These are phyloP conservation scores for Candida bentonensis DNA, from an alignment of 805 yeast genomes.

Conservation along the genomic window DNA sequence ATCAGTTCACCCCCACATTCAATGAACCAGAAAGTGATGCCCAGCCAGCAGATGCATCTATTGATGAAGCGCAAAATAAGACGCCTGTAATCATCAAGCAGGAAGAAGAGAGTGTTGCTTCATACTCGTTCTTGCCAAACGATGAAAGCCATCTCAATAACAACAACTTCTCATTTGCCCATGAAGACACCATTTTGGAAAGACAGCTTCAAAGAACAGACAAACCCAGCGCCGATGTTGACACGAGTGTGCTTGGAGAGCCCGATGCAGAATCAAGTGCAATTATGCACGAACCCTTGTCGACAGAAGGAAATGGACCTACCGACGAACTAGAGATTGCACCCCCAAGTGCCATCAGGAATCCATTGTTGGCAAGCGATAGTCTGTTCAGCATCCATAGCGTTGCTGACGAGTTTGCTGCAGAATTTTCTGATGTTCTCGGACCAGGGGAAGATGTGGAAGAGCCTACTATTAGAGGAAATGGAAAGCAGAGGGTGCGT, in stretches of 20 bases:
- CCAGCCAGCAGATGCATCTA: neutral
- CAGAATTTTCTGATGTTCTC: conserved; percentile 9
- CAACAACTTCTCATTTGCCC: neutral
- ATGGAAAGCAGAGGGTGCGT: neutral
- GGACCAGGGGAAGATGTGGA: neutral
- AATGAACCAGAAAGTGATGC: neutral
- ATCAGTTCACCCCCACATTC: neutral
- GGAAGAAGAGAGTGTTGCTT: neutral
- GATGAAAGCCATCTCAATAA: neutral
- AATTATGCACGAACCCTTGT: neutral
- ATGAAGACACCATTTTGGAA: neutral
- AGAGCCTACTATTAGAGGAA: neutral
- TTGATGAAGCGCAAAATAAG: neutral
- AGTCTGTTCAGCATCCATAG: neutral
- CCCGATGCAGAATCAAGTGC: neutral
- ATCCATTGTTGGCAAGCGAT: neutral
- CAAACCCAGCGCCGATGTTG: neutral
- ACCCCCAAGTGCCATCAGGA: neutral
- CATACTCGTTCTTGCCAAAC: neutral
- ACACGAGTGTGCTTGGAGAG: neutral
- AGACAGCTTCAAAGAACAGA: neutral
- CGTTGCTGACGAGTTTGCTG: conserved; percentile 10
- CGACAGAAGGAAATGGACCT: neutral
- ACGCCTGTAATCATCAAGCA: neutral
- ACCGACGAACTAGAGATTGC: neutral